Base-by-base conservation (phyloP, 2,329 filamentous ascomycete genomes). In the Drechslera avenae region DNA sequence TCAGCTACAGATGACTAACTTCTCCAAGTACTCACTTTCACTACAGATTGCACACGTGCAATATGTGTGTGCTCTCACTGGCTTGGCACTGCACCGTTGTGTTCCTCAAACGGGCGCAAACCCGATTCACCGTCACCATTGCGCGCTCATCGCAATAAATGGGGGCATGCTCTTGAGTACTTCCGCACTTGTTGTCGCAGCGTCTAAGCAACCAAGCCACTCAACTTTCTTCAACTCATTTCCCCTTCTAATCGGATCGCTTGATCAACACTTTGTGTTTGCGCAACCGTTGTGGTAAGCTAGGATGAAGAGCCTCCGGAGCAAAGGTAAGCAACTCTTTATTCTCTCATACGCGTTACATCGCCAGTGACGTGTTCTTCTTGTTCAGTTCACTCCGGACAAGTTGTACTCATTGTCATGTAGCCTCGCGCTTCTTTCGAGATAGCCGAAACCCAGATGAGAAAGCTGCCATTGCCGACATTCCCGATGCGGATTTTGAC, bases 361-460 rank as follows among this genome's bases (percentile, higher is more conserved):
- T 28, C 21, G 13, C 33, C 33, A n/a, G 19, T 9, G 19, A 13
- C 16, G 12, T 5, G 10, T 23, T 23, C n/a, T 4, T 8, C 17
- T 17, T 12, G 9, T 9, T 34, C n/a, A 18, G 12, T 16, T 13
- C 6, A 26, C 37, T 34, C 23, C 39, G 23, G 21, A 42, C 8
- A 14, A 2, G 5, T 4, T 12, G 16, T 16, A 23, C 37, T 56
- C 18, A 54, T 9, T 19, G 2, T 4, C 2, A 17, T 1, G 2
- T 23, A 66, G 64, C 60, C 14, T 67, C 61, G 28, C 58, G 50
- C n/a, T 59, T 62, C 46, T 66, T 66, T 47, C 54, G 50, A 31
- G 50, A 58, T n/a, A 39, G 40, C 17, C 54, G 54, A 5, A 56
- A 36, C 39, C 49, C 51, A n/a, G 57, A 67, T 18, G 60, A 62